These are phyloP conservation scores for Cucurbita ficifolia DNA, from an alignment of 306 rosid species.

Conservation along the genomic window DNA sequence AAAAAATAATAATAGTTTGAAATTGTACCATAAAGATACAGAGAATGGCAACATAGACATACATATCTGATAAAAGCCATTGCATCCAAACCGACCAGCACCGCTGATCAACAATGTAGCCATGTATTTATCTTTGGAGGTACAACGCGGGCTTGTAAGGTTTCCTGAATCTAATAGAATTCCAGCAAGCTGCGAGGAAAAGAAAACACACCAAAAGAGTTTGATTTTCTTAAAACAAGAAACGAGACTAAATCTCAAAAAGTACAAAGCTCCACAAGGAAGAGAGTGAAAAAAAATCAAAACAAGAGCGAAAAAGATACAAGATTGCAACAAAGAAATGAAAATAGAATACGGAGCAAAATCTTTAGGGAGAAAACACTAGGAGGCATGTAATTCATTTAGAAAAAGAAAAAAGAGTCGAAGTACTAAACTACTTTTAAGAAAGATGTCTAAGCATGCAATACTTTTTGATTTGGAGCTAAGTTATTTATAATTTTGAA, in stretches of 20 bases:
- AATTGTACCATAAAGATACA: not conserved
- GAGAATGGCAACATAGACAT: slow-evolving; percentile 11
- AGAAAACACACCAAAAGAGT: not conserved
- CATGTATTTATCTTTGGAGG: slow-evolving; percentile 64
- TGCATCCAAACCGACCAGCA: slow-evolving; percentile 77
- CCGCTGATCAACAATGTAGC: slow-evolving; percentile 64
- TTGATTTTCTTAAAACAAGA: not conserved
- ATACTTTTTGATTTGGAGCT: not conserved
- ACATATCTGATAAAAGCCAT: slow-evolving; percentile 63
- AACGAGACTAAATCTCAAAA: too few relatives aligned
- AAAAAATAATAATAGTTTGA: not conserved
- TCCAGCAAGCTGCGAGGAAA: slow-evolving; percentile 46
- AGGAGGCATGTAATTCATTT: too few relatives aligned
- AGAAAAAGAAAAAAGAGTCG: too few relatives aligned
- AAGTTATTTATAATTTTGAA: not conserved
- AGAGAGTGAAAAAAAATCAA: too few relatives aligned
- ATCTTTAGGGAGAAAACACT: too few relatives aligned
- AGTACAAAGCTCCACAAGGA: too few relatives aligned
- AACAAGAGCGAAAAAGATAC: too few relatives aligned
- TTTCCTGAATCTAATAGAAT: slow-evolving; percentile 59
- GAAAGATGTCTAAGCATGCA: not conserved
- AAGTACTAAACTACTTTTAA: not conserved
- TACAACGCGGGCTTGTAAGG: slow-evolving; percentile 36
- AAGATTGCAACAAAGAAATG: too few relatives aligned
- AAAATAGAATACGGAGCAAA: too few relatives aligned